A percentile compares a stretch with the other conserved stretches of the same genome.
These are phyloP conservation scores for Gloeostereum incarnatum DNA, from an alignment of 768 basidiomycete species.

Conservation along the genomic window DNA sequence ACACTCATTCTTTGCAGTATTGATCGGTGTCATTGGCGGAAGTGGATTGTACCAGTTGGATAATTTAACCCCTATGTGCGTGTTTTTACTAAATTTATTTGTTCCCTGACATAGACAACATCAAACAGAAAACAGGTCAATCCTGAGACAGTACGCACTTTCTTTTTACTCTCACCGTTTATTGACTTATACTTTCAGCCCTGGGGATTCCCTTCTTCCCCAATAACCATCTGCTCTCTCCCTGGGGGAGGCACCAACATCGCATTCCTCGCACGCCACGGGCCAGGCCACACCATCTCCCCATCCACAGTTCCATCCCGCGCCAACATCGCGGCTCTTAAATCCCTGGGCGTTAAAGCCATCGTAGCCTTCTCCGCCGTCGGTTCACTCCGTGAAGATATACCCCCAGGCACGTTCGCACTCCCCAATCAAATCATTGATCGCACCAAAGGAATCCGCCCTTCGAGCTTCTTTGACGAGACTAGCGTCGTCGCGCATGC, in stretches of 20 bases:
- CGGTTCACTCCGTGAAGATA: conserved; percentile 89
- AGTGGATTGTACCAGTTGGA: conserved; percentile 91
- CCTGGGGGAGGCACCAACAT: conserved; percentile 53
- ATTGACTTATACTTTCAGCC: conserved; percentile 41
- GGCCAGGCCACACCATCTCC: conserved; percentile 64
- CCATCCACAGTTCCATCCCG: conserved; percentile 78
- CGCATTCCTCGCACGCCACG: conserved; percentile 92
- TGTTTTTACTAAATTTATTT: conserved; percentile 7
- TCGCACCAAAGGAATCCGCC: conserved; percentile 90
- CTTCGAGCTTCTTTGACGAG: conserved; percentile 80
- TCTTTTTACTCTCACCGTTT: not conserved
- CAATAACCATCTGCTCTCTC: conserved; percentile 86
- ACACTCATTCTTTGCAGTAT: no score
- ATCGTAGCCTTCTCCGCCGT: conserved; percentile 95
- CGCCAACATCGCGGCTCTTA: conserved; percentile 94
- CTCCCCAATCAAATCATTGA: conserved; percentile 94
- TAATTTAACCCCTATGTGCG: conserved; percentile 82
- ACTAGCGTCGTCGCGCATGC: conserved; percentile 83
- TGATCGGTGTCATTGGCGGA: conserved; percentile 87
- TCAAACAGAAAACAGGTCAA: conserved; percentile 57
- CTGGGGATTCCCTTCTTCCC: conserved; percentile 88
- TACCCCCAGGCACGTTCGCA: conserved; percentile 80
- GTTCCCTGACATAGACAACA: not conserved
- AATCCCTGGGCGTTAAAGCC: conserved; percentile 81
- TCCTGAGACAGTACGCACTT: conserved; percentile 61